Evolutionary conservation across 352 stramenopile species (phyloP).

Genomic region (Phytophthora ohioensis): DNA sequence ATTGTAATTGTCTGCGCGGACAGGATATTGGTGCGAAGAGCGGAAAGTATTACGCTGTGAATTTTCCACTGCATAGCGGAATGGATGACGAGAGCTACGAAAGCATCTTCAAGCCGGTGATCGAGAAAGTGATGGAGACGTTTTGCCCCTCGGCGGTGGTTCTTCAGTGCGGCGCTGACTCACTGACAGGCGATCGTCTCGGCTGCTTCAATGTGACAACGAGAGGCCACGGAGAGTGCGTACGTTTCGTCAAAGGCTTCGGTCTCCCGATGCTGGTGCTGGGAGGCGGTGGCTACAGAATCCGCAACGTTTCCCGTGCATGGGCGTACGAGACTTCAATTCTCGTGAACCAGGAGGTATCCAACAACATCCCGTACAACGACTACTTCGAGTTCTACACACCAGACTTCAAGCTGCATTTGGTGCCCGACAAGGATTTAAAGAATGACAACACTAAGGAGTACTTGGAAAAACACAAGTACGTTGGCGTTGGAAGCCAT

Average conservation of each 20-base stretch:
- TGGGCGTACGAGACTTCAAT: slow-evolving; percentile 98
- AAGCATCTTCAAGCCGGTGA: slow-evolving; percentile 97
- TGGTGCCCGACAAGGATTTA: slow-evolving; percentile 74
- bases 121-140: slow-evolving; percentile 92
- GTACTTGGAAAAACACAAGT: slow-evolving; percentile 88
- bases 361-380: slow-evolving; percentile 84
- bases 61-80: slow-evolving; percentile 96
- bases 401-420: slow-evolving; percentile 83
- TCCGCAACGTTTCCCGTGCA: slow-evolving; percentile 90
- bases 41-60: slow-evolving; percentile 96
- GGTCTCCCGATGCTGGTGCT: slow-evolving; percentile 83
- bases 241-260: slow-evolving; percentile 87
- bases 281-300: slow-evolving; percentile 86
- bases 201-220: slow-evolving; percentile 98
- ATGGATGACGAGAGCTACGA: slow-evolving; percentile 97
- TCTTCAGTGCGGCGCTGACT: slow-evolving; percentile 98
- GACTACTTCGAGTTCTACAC: slow-evolving; percentile 88
- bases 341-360: slow-evolving; percentile 79
- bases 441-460: slow-evolving; percentile 83
- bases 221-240: slow-evolving; percentile 73
- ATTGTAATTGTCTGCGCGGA: neutral
- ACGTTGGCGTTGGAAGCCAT: slow-evolving; percentile 7
- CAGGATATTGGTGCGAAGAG: slow-evolving; percentile 93
- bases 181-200: slow-evolving; percentile 95
- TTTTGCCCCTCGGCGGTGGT: slow-evolving; percentile 93